Evolutionary conservation across 1,139 yeast genomes (phyloP).

Genomic region (Lodderomyces beijingensis): DNA sequence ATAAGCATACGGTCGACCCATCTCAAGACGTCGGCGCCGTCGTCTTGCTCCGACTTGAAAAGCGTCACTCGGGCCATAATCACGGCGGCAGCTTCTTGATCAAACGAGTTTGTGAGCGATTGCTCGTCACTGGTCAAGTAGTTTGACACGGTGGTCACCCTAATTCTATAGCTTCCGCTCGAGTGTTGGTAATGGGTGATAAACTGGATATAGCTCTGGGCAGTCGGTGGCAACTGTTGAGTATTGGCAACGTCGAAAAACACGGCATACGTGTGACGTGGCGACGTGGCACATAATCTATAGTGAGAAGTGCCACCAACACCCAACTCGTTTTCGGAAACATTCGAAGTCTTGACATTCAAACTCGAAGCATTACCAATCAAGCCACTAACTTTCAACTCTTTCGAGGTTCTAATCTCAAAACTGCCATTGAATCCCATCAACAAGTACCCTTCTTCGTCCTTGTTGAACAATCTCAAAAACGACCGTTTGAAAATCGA

Average conservation of each 20-base stretch:
- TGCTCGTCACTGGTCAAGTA: constrained; percentile 51
- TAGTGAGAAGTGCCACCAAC: constrained; percentile 88
- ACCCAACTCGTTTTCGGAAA: constrained; percentile 91
- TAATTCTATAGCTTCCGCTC: constrained; percentile 75
- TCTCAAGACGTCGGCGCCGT: constrained; percentile 49
- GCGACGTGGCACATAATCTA: constrained; percentile 78
- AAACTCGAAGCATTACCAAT: constrained; percentile 90
- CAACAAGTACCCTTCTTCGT: constrained; percentile 74
- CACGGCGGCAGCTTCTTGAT: constrained; percentile 98
- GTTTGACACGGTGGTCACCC: constrained; percentile 86
- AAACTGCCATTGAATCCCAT: constrained; percentile 87
- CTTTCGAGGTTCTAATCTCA: constrained; percentile 85
- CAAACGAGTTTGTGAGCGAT: constrained; percentile 67
- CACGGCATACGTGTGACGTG: constrained; percentile 80
- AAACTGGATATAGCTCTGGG: constrained; percentile 62
- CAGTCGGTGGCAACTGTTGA: constrained; percentile 42
- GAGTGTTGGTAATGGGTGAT: constrained; percentile 77
- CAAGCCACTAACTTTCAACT: constrained; percentile 84
- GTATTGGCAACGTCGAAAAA: constrained; percentile 80
- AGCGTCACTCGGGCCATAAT: constrained; percentile 92
- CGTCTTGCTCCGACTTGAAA: constrained; percentile 74
- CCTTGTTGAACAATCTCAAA: constrained; percentile 72
- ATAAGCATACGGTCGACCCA: constrained; percentile 52
- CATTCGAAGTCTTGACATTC: constrained; percentile 58
- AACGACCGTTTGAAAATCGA: constrained; percentile 94